Conservation (phyloP, 2,329 filamentous ascomycete genomes). For the Cladosporium halotolerans region DNA sequence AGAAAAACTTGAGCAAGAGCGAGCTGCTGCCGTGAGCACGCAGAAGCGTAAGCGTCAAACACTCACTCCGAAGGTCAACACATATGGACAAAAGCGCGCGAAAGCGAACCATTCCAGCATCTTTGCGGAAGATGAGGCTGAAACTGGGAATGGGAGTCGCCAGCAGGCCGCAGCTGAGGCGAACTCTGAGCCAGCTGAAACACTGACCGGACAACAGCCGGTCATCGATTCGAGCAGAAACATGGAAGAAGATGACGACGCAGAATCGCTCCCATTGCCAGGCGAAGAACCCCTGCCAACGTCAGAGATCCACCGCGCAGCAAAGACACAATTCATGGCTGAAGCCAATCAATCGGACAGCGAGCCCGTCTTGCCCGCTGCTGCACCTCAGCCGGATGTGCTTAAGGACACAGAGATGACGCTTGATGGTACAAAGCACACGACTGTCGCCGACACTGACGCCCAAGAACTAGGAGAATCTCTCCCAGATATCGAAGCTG, state of each 20-base stretch:
- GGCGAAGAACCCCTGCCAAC: slow-evolving; percentile 13
- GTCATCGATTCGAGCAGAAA: background rate
- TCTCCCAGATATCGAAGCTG: background rate
- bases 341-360: slow-evolving; percentile 8
- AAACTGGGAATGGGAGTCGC: too few species aligned
- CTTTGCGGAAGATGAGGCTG: background rate
- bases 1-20: background rate
- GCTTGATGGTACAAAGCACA: too few species aligned
- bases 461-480: background rate
- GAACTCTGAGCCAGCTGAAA: background rate
- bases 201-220: background rate
- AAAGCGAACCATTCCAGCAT: background rate
- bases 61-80: background rate
- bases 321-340: slow-evolving; percentile 17
- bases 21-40: background rate
- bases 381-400: too few species aligned
- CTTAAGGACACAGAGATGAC: too few species aligned
- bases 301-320: slow-evolving; percentile 21
- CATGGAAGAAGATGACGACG: background rate
- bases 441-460: too few species aligned
- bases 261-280: background rate
- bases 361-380: background rate
- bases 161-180: too few species aligned
- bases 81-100: slow-evolving; percentile 4
- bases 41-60: slow-evolving; percentile 10